Conservation (phyloP, 169 alveolate genomes). For the Eimeria maxima region DNA sequence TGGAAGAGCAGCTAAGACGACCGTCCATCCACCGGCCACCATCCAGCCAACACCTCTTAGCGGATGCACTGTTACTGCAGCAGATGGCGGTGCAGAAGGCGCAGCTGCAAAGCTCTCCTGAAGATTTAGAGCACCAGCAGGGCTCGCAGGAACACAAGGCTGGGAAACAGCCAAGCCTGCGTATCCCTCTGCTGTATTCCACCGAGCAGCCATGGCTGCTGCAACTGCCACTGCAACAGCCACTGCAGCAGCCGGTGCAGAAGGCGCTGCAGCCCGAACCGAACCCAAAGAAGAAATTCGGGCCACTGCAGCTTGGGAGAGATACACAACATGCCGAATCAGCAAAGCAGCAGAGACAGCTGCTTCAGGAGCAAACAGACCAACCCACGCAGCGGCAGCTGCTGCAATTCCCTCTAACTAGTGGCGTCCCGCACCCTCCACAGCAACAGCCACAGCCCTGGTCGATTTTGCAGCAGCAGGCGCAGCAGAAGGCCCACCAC, state of each 20-base stretch:
- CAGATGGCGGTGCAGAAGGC: not conserved
- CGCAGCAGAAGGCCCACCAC: not conserved
- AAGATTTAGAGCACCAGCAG: not conserved
- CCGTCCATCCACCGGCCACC: not conserved
- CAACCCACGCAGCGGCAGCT: not conserved
- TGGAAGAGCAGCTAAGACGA: not conserved
- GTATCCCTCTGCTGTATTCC: not conserved
- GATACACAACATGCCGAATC: not conserved
- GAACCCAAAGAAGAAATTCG: not conserved
- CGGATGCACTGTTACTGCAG: not conserved
- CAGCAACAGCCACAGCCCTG: not conserved
- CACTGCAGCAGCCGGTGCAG: constrained; percentile 1
- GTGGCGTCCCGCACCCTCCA: not conserved
- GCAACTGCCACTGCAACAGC: not conserved
- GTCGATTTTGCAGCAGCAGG: not conserved
- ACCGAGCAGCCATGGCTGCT: not conserved
- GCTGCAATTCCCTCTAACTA: not conserved
- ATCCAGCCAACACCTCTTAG: not conserved
- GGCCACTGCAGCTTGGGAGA: not conserved
- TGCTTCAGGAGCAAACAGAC: not conserved
- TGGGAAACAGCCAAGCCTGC: not conserved
- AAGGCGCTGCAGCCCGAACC: not conserved
- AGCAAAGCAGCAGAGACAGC: not conserved
- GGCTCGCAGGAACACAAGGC: not conserved
- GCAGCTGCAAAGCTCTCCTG: not conserved